Percentiles rank a stretch among this genome's conserved stretches.
These are phyloP conservation scores for Elsinoe australis DNA, from an alignment of 2,329 filamentous ascomycete genomes.

Conservation along the genomic window DNA sequence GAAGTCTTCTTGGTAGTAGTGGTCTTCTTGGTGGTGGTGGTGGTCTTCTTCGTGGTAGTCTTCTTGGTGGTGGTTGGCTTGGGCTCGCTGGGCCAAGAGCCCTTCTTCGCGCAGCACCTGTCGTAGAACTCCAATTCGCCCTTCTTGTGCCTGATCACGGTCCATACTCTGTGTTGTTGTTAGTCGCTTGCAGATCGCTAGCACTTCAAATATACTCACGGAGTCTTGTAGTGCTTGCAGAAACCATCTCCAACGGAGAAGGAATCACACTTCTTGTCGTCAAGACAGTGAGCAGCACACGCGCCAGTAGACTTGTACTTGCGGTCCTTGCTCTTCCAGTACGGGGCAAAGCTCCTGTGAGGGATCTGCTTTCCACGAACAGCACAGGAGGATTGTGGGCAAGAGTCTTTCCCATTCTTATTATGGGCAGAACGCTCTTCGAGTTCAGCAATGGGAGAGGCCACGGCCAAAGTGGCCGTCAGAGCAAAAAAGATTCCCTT, in stretches of 20 bases:
- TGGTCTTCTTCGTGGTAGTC: neutral
- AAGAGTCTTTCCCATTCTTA: constrained; percentile 3
- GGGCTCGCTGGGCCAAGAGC: neutral
- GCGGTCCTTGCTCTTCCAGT: constrained; percentile 14
- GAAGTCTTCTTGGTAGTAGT: neutral
- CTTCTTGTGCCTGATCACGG: constrained; percentile 12
- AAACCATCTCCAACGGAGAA: constrained; percentile 12
- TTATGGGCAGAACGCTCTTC: neutral
- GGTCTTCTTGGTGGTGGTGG: neutral
- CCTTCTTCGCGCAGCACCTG: constrained; percentile 11
- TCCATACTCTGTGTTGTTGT: neutral
- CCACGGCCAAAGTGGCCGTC: constrained; percentile 4
- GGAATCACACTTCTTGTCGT: constrained; percentile 8
- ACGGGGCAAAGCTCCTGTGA: constrained; percentile 7
- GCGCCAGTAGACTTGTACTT: constrained; percentile 10
- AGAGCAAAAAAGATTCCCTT: constrained; percentile 4
- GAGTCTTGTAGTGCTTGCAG: constrained; percentile 12
- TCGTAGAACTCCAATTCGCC: constrained; percentile 6
- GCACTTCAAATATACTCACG: neutral
- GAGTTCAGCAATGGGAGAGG: constrained; percentile 8
- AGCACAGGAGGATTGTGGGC: neutral
- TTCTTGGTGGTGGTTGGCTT: neutral
- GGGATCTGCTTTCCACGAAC: constrained; percentile 12
- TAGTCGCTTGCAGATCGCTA: neutral
- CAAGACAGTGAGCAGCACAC: constrained; percentile 11